A percentile compares a stretch with the other conserved stretches of the same genome.
phyloP scores from a whole-genome alignment of 2,329 filamentous ascomycete species.

The Penicillium digitatum region DNA sequence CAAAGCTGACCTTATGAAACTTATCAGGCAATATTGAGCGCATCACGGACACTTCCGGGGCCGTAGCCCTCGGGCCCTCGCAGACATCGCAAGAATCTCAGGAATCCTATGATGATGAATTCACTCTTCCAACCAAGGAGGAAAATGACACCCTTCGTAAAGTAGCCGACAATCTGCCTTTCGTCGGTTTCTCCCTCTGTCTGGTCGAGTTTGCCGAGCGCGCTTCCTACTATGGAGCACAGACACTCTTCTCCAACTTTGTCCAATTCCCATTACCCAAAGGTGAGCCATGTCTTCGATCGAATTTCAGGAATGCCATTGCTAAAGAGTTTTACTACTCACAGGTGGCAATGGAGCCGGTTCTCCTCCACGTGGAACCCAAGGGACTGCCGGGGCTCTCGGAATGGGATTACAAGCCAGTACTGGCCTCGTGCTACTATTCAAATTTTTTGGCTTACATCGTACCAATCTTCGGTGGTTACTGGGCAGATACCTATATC shows the following conservation, averaged over 20 bases:
- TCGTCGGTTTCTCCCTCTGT: conserved; percentile 55
- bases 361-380: conserved; percentile 28
- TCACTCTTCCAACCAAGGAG: conserved; percentile 46
- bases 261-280: conserved; percentile 58
- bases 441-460: conserved; percentile 55
- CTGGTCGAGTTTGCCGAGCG: conserved; percentile 59
- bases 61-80: background rate
- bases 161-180: conserved; percentile 51
- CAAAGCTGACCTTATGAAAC: background rate
- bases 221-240: conserved; percentile 58
- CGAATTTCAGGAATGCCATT: background rate
- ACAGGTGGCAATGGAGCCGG: conserved; percentile 24
- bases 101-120: conserved; percentile 10
- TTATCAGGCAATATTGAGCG: background rate
- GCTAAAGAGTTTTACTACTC: background rate
- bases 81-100: background rate
- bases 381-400: conserved; percentile 54
- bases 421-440: conserved; percentile 52
- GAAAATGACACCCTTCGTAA: conserved; percentile 47
- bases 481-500: conserved; percentile 24
- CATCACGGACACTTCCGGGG: background rate
- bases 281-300: conserved; percentile 21
- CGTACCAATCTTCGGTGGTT: conserved; percentile 49
- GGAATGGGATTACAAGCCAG: conserved; percentile 53
- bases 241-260: conserved; percentile 58